Base-by-base conservation (phyloP, 805 yeast genomes). In the Saccharomycopsis guyanensis region DNA sequence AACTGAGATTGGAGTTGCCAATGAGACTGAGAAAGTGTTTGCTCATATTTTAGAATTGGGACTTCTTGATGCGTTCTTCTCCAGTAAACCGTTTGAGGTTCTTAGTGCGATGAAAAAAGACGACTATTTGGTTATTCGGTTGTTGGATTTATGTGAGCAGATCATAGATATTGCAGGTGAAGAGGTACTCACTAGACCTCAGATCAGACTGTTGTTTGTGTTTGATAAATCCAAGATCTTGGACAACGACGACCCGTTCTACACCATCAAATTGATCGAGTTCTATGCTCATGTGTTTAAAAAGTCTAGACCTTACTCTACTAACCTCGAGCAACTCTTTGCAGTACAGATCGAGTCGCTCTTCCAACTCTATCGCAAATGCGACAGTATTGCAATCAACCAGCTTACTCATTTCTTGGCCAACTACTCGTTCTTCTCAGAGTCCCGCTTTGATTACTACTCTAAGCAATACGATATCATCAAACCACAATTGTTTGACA, bases 11-110 rank as follows among this genome's bases (percentile, higher is more conserved):
- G 35, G 22, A 13, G 50, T 49, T 2, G 20, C 37, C n/a, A 34
- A 16, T 16, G 20, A 36, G 1, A 37, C 47, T 20, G 53, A 46
- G 12, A 24, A 25, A 12, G 40, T 46, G 18, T 42, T 50, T 19
- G 38, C 34, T 3, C 39, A 46, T 37, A 35, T 46, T 3, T 19
- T 50, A 12, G 18, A 32, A 22, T 16, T 27, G 38, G 10, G 24
- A 40, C 8, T 46, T 40, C 15, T 35, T 29, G 18, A 35, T 36
- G 20, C 13, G 41, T 7, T 46, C 29, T 20, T 29, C 29, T 3
- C 10, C 25, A 6, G 29, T 12, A 13, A 42, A 41, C 13, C 20
- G 20, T 33, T 40, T 3, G 29, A 19, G 13, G n/a, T 23, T 6
- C 37, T 42, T n/a, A 20, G 18, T n/a, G 35, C n/a, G n/a, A 42